These are phyloP conservation scores for Chaetomiaceae sp. DNA, from an alignment of 2,329 filamentous ascomycete species.

Conservation along the genomic window DNA sequence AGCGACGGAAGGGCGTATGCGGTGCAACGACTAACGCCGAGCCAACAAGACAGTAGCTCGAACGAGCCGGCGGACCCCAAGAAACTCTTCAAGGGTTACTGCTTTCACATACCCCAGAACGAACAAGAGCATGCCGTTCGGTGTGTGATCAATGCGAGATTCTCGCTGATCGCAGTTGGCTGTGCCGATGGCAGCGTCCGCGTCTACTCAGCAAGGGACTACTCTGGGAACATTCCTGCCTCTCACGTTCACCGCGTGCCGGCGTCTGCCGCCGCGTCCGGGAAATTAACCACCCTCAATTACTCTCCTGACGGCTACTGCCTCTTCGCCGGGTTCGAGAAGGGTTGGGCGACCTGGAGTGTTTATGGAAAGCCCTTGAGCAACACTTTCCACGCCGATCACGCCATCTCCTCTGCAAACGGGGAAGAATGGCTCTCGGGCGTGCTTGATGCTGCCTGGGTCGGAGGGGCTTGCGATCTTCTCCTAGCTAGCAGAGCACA, in stretches of 20 bases:
- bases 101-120: slow-evolving; percentile 72
- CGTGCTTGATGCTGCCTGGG: slow-evolving; percentile 74
- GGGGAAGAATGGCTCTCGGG: slow-evolving; percentile 82
- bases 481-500: slow-evolving; percentile 67
- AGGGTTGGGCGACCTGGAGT: slow-evolving; percentile 95
- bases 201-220: slow-evolving; percentile 92
- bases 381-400: slow-evolving; percentile 73
- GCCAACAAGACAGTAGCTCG: slow-evolving; percentile 37
- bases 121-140: slow-evolving; percentile 60
- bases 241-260: slow-evolving; percentile 74
- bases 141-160: slow-evolving; percentile 86
- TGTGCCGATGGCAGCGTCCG: slow-evolving; percentile 74
- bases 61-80: slow-evolving; percentile 47
- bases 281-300: slow-evolving; percentile 65
- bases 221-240: slow-evolving; percentile 83
- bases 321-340: slow-evolving; percentile 86
- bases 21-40: slow-evolving; percentile 64
- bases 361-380: slow-evolving; percentile 90
- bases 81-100: slow-evolving; percentile 81
- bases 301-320: slow-evolving; percentile 97
- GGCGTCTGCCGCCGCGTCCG: slow-evolving; percentile 63
- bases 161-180: slow-evolving; percentile 86
- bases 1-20: slow-evolving; percentile 84
- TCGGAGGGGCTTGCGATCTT: slow-evolving; percentile 82
- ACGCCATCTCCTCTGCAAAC: slow-evolving; percentile 58